Evolutionary conservation across 1,284 basidiomycete species (phyloP).

Genomic region (Golubevia sp.): DNA sequence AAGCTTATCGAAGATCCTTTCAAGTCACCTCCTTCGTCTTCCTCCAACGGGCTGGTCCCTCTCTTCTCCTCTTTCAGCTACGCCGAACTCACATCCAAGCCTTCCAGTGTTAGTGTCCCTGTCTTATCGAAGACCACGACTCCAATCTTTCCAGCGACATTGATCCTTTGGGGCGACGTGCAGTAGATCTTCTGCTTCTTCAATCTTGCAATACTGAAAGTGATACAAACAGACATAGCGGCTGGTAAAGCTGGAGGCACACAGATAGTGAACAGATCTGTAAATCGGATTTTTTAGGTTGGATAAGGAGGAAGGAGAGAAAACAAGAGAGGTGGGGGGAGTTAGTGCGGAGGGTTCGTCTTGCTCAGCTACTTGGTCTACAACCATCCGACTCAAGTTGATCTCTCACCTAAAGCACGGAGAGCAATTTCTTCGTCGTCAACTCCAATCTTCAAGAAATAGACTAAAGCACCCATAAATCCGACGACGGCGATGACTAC

Average conservation of each 20-base stretch:
- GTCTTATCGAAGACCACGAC: slow-evolving; percentile 32
- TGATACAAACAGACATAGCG: slow-evolving; percentile 17
- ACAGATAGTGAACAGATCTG: neutral
- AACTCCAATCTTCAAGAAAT: slow-evolving; percentile 27
- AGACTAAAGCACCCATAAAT: slow-evolving; percentile 17
- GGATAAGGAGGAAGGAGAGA: slow-evolving; percentile 20
- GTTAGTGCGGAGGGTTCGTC: too few species aligned
- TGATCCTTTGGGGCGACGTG: slow-evolving; percentile 28
- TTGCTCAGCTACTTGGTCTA: too few species aligned
- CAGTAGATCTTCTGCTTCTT: slow-evolving; percentile 19
- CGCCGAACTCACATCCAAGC: slow-evolving; percentile 20
- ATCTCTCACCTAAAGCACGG: slow-evolving; percentile 25
- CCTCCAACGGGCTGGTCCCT: too few species aligned
- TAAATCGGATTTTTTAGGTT: slow-evolving; percentile 2
- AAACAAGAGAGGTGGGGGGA: too few species aligned
- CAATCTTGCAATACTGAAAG: slow-evolving; percentile 19
- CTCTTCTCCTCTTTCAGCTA: too few species aligned
- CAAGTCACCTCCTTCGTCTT: too few species aligned
- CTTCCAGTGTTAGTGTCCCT: slow-evolving; percentile 26
- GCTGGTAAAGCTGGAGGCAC: slow-evolving; percentile 1
- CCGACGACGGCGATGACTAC: slow-evolving; percentile 20
- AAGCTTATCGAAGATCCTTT: too few species aligned
- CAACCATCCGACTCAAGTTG: too few species aligned
- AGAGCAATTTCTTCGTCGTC: slow-evolving; percentile 23
- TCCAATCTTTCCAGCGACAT: slow-evolving; percentile 25